Evolutionary conservation across 163 green algal species (phyloP).

Genomic region (Prototheca stagnorum): DNA sequence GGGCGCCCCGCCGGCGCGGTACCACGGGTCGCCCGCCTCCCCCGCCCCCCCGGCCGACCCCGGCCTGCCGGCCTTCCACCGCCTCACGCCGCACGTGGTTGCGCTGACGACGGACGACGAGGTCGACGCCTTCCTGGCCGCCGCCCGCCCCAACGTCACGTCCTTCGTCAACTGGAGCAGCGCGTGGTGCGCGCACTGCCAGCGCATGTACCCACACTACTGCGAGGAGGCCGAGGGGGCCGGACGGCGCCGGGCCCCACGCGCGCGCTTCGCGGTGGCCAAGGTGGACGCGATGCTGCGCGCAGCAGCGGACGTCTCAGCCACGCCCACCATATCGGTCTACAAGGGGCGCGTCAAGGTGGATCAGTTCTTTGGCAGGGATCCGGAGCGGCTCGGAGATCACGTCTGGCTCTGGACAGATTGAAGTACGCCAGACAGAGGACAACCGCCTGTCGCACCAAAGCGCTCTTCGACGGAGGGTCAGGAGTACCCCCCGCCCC

Average conservation of each 20-base stretch:
- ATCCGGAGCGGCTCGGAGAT: conserved; percentile 48
- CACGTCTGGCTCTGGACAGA: conserved; percentile 54
- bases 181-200: conserved; percentile 48
- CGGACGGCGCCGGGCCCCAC: conserved; percentile 24
- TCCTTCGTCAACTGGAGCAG: conserved; percentile 45
- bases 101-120: background rate
- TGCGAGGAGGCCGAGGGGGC: conserved; percentile 26
- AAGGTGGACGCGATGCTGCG: conserved; percentile 52
- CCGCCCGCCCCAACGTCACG: background rate
- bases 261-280: conserved; percentile 48
- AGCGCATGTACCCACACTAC: conserved; percentile 36
- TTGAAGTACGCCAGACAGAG: too few species aligned
- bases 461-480: too few species aligned
- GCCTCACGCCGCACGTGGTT: background rate
- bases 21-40: too few species aligned
- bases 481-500: too few species aligned
- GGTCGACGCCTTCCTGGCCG: background rate
- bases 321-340: conserved; percentile 54
- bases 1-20: too few species aligned
- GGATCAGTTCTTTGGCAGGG: conserved; percentile 53
- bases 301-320: conserved; percentile 27
- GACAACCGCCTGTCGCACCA: too few species aligned
- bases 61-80: too few species aligned
- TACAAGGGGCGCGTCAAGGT: conserved; percentile 34
- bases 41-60: too few species aligned